A percentile compares a stretch with the other conserved stretches of the same genome.
phyloP scores from a whole-genome alignment of 331 rosid genomes.

The Malus hybrid region DNA sequence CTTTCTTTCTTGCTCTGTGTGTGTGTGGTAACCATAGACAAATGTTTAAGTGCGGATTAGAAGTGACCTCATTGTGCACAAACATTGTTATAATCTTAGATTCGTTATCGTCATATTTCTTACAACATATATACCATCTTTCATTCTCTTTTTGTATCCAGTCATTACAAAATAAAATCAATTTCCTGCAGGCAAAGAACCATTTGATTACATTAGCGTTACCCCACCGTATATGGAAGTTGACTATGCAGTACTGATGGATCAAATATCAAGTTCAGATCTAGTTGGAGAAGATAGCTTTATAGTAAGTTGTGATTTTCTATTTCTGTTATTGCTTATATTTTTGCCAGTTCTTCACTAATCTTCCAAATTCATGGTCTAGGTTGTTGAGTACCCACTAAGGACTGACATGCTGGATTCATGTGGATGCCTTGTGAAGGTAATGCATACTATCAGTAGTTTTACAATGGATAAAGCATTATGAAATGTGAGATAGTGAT shows the following conservation, averaged over 20 bases:
- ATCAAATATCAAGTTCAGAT: conserved; percentile 63
- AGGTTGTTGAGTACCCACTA: conserved; percentile 88
- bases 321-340: conserved; percentile 5
- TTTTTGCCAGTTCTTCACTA: conserved; percentile 8
- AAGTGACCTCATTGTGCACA: not conserved
- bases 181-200: conserved; percentile 45
- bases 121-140: not conserved
- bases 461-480: conserved; percentile 7
- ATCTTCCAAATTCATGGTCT: conserved; percentile 5
- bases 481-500: not conserved
- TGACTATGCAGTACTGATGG: conserved; percentile 71
- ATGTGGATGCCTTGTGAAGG: conserved; percentile 81
- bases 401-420: conserved; percentile 88
- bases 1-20: not conserved
- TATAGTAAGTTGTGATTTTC: conserved; percentile 44
- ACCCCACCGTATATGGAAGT: conserved; percentile 92
- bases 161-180: not conserved
- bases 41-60: not conserved
- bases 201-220: conserved; percentile 90
- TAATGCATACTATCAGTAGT: conserved; percentile 25
- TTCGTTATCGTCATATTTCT: not conserved
- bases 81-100: not conserved
- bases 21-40: not conserved
- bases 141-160: not conserved
- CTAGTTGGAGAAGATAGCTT: conserved; percentile 75